These are phyloP conservation scores for Suhomyces tanzawaensis DNA, from an alignment of 805 yeast species.

Conservation along the genomic window DNA sequence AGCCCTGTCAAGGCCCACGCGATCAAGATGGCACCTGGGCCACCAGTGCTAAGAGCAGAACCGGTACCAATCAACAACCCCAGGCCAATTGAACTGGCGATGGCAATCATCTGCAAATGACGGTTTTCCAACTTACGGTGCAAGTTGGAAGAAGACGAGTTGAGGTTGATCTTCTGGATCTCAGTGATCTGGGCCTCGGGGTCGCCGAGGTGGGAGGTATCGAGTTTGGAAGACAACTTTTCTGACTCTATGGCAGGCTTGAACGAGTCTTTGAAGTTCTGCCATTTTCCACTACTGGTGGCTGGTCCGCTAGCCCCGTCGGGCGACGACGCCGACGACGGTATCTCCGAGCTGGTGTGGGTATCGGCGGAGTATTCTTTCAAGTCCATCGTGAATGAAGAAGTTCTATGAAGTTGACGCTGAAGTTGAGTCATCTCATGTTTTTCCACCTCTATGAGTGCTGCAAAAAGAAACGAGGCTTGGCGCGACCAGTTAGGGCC, in stretches of 20 bases:
- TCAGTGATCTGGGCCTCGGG: slow-evolving; percentile 31
- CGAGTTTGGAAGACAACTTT: slow-evolving; percentile 10
- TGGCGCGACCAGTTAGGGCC: too few relatives aligned
- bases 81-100: slow-evolving; percentile 72
- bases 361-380: not conserved
- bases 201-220: slow-evolving; percentile 16
- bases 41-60: slow-evolving; percentile 34
- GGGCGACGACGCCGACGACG: not conserved
- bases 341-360: not conserved
- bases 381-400: too few relatives aligned
- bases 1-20: slow-evolving; percentile 26
- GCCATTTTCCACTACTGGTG: slow-evolving; percentile 30
- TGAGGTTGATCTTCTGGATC: slow-evolving; percentile 36
- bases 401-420: too few relatives aligned
- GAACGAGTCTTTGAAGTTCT: slow-evolving; percentile 48
- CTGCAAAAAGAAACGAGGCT: too few relatives aligned
- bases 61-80: slow-evolving; percentile 51
- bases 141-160: slow-evolving; percentile 42
- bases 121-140: slow-evolving; percentile 43
- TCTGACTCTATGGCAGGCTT: slow-evolving; percentile 31
- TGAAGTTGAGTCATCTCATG: too few relatives aligned
- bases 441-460: too few relatives aligned
- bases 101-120: slow-evolving; percentile 63
- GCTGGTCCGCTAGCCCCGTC: not conserved
- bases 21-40: slow-evolving; percentile 29